Conservation (phyloP, 2,329 filamentous ascomycete species). For the Penicillium freii region DNA sequence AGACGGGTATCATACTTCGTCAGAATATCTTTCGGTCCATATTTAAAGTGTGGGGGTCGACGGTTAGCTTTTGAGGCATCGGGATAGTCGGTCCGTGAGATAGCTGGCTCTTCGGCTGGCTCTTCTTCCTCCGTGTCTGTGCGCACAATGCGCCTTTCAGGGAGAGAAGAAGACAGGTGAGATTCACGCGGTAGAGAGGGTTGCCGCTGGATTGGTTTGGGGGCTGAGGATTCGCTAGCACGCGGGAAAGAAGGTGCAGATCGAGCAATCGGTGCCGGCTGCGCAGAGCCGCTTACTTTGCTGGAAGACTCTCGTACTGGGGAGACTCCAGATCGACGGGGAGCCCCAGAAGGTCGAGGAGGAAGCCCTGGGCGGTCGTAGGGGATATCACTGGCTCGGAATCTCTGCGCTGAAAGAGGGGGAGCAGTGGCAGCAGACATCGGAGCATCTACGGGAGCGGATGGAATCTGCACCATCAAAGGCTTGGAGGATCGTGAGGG, state of each 20-base stretch:
- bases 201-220: conserved; percentile 26
- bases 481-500: conserved; percentile 32
- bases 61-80: conserved; percentile 83
- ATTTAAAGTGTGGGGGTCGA: conserved; percentile 71
- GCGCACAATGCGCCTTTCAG: conserved; percentile 25
- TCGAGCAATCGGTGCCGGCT: conserved; percentile 15
- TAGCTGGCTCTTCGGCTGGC: conserved; percentile 49
- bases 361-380: conserved; percentile 52
- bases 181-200: conserved; percentile 32
- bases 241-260: conserved; percentile 15
- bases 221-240: conserved; percentile 19
- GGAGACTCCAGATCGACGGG: conserved; percentile 24
- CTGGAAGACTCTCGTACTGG: conserved; percentile 22
- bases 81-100: conserved; percentile 67
- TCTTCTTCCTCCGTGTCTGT: conserved; percentile 54
- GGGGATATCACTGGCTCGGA: conserved; percentile 31
- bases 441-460: conserved; percentile 19
- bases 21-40: conserved; percentile 70
- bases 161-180: conserved; percentile 17
- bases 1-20: conserved; percentile 84
- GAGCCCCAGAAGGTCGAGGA: conserved; percentile 35
- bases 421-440: conserved; percentile 26
- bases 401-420: conserved; percentile 44
- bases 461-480: conserved; percentile 34
- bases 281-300: conserved; percentile 10